Base-by-base conservation (phyloP, 371 early-diverging fungal species). In the Mucor saturninus region DNA sequence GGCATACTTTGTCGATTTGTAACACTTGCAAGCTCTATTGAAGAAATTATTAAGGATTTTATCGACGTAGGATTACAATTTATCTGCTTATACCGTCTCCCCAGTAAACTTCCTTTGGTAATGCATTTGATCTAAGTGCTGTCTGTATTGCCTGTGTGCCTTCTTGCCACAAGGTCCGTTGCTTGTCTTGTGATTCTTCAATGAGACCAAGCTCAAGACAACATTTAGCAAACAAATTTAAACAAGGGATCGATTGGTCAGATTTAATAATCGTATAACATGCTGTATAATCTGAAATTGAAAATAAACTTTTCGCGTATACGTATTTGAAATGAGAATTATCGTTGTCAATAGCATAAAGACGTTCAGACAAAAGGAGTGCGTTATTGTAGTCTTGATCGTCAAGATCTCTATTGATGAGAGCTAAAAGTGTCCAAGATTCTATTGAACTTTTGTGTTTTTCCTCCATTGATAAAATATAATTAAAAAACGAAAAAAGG, bases 191-290 rank as follows among this genome's bases (percentile, higher is more conserved):
- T 0, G 76, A 71, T 61, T 83, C 77, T 21, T 73, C 70, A 5
- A 72, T 48, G 28, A 79, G 74, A 38, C 86, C 86, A 14, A 81
- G 67, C 10, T 75, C 67, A 28, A 77, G 64, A 31, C 82, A 81
- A 46, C 80, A 72, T 43, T 68, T 68, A 11, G 82, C 80, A 65
- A 81, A 81, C 3, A 83, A 55, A 61, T 75, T 66, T 10, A 68
- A 60, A 49, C 80, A 78, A 15, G 69, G 63, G 9, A 75, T 56
- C 4, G 77, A 65, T 0, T 58, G 29, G 4, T 71, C 56, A 11
- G 53, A 38, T 21, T 68, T 69, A 1, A 81, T 50, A 4, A 83
- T 43, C 2, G 40, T 45, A 56, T 81, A 77, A 6, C 71, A 71
- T 0, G 68, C 80, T 53, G 69, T 71, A 57, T 66, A 72, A 59